Conservation (phyloP, 2,329 filamentous ascomycete species). For the Berkeleyomyces rouxiae region DNA sequence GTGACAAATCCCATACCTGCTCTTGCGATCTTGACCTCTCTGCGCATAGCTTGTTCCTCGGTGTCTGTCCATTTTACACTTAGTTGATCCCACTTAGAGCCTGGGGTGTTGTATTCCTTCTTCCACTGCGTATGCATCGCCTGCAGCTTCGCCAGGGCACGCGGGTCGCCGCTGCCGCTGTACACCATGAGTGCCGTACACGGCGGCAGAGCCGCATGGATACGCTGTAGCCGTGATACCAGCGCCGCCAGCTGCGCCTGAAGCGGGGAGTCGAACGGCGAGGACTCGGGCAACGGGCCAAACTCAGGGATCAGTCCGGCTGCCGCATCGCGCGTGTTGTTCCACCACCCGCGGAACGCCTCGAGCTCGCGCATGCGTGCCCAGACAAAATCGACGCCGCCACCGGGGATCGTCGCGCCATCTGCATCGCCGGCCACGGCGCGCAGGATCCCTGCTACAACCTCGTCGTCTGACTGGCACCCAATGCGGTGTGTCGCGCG, state of each 20-base stretch:
- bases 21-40: slow-evolving; percentile 38
- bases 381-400: slow-evolving; percentile 51
- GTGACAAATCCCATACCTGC: slow-evolving; percentile 47
- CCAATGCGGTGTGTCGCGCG: slow-evolving; percentile 40
- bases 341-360: slow-evolving; percentile 51
- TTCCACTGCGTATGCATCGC: slow-evolving; percentile 43
- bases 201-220: slow-evolving; percentile 42
- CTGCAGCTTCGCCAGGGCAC: slow-evolving; percentile 46
- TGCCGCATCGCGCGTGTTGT: slow-evolving; percentile 31
- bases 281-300: slow-evolving; percentile 14
- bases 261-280: slow-evolving; percentile 20
- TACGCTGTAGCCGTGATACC: slow-evolving; percentile 32
- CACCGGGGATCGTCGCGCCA: slow-evolving; percentile 38
- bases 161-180: slow-evolving; percentile 51
- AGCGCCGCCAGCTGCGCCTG: slow-evolving; percentile 31
- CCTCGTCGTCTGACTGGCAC: slow-evolving; percentile 43
- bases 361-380: slow-evolving; percentile 50
- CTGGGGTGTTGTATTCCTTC: slow-evolving; percentile 45
- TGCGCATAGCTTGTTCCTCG: slow-evolving; percentile 45
- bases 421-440: slow-evolving; percentile 42
- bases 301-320: slow-evolving; percentile 18
- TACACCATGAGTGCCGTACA: slow-evolving; percentile 50
- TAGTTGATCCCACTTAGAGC: slow-evolving; percentile 49
- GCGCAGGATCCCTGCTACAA: slow-evolving; percentile 36
- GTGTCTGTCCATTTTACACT: slow-evolving; percentile 51